These are phyloP conservation scores for Kluyveromyces sp. DNA, from an alignment of 1,139 yeast genomes.

Conservation along the genomic window DNA sequence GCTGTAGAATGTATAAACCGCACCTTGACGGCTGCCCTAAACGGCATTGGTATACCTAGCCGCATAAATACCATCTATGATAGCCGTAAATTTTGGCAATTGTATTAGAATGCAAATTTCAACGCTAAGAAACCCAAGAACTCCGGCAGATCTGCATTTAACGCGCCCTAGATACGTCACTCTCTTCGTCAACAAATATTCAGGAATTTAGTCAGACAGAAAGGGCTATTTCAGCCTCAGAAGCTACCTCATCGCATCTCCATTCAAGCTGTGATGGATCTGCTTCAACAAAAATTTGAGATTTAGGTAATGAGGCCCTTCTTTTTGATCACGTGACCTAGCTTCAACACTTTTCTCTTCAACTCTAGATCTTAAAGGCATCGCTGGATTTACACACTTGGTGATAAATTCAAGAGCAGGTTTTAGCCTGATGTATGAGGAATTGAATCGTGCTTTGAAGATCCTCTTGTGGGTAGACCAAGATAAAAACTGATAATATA, in stretches of 20 bases:
- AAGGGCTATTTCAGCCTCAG: too few relatives aligned
- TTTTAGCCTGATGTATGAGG: too few relatives aligned
- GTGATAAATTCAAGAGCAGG: too few relatives aligned
- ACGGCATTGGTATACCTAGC: background rate
- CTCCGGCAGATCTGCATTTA: background rate
- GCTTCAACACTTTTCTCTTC: background rate
- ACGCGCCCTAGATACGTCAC: too few relatives aligned
- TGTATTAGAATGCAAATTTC: background rate
- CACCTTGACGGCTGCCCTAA: background rate
- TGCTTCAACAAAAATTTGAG: background rate
- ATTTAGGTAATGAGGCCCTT: background rate
- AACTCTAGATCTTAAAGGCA: background rate
- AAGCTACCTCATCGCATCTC: background rate
- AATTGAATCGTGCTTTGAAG: too few relatives aligned
- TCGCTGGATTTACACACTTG: background rate
- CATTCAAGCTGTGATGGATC: background rate
- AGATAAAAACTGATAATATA: too few relatives aligned
- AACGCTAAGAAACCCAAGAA: background rate
- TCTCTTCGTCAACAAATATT: too few relatives aligned
- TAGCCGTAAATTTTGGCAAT: background rate
- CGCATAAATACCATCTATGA: background rate
- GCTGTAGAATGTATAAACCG: background rate
- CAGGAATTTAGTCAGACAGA: too few relatives aligned
- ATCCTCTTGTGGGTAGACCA: too few relatives aligned
- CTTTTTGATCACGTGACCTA: conserved; percentile 2